A percentile compares a stretch with the other conserved stretches of the same genome.
Conservation (phyloP, 352 stramenopile species). For the Globisporangium irregulare region DNA sequence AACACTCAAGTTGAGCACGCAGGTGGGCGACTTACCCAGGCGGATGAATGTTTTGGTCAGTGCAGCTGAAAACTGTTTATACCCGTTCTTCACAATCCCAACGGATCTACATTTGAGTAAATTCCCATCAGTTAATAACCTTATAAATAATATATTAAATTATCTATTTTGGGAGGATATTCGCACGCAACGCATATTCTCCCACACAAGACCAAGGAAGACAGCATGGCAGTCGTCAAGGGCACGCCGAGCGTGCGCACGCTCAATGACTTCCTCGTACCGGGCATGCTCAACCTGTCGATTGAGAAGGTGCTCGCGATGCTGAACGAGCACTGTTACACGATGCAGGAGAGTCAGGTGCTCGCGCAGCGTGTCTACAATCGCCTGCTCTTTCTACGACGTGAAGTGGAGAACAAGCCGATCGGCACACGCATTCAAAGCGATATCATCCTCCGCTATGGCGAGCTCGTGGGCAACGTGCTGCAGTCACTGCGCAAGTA, state of each 20-base stretch:
- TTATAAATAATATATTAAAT: no score
- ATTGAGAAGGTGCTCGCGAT: conserved; percentile 11
- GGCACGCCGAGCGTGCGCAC: background rate
- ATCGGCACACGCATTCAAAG: conserved; percentile 13
- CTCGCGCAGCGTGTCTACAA: conserved; percentile 12
- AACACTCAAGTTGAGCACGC: no score
- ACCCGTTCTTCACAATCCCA: no score
- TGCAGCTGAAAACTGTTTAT: no score
- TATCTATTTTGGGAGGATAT: no score
- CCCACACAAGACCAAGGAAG: no score
- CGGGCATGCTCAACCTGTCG: conserved; percentile 14
- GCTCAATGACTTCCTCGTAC: conserved; percentile 15
- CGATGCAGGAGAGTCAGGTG: conserved; percentile 15
- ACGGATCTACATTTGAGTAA: no score
- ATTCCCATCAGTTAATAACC: no score
- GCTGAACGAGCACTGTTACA: conserved; percentile 7
- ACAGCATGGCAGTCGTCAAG: background rate
- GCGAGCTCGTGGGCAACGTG: conserved; percentile 11
- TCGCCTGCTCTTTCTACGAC: conserved; percentile 7
- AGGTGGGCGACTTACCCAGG: no score
- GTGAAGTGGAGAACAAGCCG: conserved; percentile 11
- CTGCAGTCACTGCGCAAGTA: conserved; percentile 3
- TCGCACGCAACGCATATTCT: no score
- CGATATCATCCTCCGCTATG: conserved; percentile 13
- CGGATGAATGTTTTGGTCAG: no score